phyloP scores from a whole-genome alignment of 2,329 filamentous ascomycete species.

The Periconia macrospinosa region DNA sequence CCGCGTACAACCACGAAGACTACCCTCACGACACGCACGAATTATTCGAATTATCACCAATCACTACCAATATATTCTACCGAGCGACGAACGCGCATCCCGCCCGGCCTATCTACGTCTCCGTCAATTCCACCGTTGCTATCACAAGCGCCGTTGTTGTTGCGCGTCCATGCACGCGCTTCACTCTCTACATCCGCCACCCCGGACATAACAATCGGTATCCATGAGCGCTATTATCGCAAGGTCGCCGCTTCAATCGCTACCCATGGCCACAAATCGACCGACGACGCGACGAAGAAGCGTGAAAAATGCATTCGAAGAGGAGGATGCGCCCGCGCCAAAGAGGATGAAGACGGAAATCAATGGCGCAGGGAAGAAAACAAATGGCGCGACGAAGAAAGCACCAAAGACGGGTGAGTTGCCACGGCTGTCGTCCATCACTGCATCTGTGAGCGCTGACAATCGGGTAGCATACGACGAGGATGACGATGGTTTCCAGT shows the following conservation, averaged over 20 bases:
- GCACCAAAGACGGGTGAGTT: slow-evolving; percentile 38
- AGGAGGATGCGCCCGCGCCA: slow-evolving; percentile 47
- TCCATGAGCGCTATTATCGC: slow-evolving; percentile 40
- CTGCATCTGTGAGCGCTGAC: slow-evolving; percentile 13
- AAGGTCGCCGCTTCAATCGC: slow-evolving; percentile 47
- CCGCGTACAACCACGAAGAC: slow-evolving; percentile 24
- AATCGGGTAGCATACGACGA: slow-evolving; percentile 46
- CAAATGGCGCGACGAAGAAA: slow-evolving; percentile 40
- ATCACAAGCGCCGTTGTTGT: slow-evolving; percentile 1
- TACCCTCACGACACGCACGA: slow-evolving; percentile 23
- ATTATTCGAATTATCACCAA: slow-evolving; percentile 39
- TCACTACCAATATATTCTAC: slow-evolving; percentile 22
- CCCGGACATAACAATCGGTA: slow-evolving; percentile 30
- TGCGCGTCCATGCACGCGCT: slow-evolving; percentile 41
- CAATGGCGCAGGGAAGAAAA: slow-evolving; percentile 41
- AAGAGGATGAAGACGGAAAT: slow-evolving; percentile 48
- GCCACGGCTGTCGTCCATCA: not conserved
- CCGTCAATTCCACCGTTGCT: not conserved
- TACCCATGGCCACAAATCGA: slow-evolving; percentile 52
- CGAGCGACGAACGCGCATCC: not conserved
- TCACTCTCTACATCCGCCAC: slow-evolving; percentile 25
- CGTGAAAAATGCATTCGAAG: slow-evolving; percentile 48
- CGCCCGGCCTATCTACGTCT: not conserved
- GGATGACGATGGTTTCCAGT: slow-evolving; percentile 53
- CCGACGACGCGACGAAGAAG: slow-evolving; percentile 50